These are phyloP conservation scores for Pseudocercospora musae DNA, from an alignment of 2,329 filamentous ascomycete genomes.

Conservation along the genomic window DNA sequence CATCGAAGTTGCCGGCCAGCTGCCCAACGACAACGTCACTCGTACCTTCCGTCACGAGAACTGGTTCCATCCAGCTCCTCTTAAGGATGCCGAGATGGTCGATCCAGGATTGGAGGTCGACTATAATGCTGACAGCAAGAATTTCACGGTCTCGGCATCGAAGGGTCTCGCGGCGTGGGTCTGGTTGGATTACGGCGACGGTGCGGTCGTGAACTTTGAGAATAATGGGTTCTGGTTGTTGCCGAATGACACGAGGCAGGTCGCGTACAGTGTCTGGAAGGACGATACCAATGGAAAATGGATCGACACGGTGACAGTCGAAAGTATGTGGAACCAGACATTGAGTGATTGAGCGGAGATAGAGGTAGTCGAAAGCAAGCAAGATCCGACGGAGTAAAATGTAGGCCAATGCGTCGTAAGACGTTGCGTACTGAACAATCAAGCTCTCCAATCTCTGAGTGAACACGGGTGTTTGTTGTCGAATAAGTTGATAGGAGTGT, in stretches of 20 bases:
- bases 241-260: slow-evolving; percentile 44
- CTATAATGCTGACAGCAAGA: slow-evolving; percentile 31
- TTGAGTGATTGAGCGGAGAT: slow-evolving; percentile 8
- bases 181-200: slow-evolving; percentile 53
- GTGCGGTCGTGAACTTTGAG: slow-evolving; percentile 51
- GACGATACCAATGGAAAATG: slow-evolving; percentile 46
- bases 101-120: slow-evolving; percentile 48
- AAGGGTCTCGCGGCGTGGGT: slow-evolving; percentile 53
- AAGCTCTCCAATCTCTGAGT: too few relatives aligned
- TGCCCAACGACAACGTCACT: slow-evolving; percentile 45
- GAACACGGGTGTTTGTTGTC: too few relatives aligned
- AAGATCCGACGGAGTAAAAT: too few relatives aligned
- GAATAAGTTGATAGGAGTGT: too few relatives aligned
- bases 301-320: slow-evolving; percentile 48
- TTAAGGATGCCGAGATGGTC: slow-evolving; percentile 46
- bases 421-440: not conserved
- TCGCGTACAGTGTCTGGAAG: slow-evolving; percentile 47
- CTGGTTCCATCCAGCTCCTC: slow-evolving; percentile 48
- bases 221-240: slow-evolving; percentile 53
- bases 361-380: too few relatives aligned
- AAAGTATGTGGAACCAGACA: slow-evolving; percentile 53
- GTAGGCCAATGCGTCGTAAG: too few relatives aligned
- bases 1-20: slow-evolving; percentile 44
- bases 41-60: slow-evolving; percentile 50
- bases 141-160: slow-evolving; percentile 49